Conservation (phyloP, 805 yeast genomes). For the Groenewaldozyma tartarivorans region DNA sequence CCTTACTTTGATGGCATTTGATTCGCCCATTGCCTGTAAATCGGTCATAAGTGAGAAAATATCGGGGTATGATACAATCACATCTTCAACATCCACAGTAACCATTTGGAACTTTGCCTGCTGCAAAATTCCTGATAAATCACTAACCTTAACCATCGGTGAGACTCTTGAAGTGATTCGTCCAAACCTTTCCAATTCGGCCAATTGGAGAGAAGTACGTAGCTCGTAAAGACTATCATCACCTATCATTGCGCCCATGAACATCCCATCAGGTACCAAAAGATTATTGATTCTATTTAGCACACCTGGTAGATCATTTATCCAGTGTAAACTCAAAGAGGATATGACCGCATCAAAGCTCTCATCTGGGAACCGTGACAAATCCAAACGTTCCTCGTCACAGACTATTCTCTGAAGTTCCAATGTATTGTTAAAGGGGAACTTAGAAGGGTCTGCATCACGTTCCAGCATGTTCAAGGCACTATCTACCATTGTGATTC, state of each 20-base stretch:
- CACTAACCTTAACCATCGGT: conserved; percentile 71
- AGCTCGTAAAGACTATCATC: conserved; percentile 81
- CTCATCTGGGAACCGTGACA: conserved; percentile 31
- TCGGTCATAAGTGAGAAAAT: conserved; percentile 58
- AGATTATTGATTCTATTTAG: conserved; percentile 46
- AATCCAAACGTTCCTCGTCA: conserved; percentile 58
- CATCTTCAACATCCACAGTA: conserved; percentile 78
- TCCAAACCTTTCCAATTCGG: conserved; percentile 71
- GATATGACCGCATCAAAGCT: conserved; percentile 64
- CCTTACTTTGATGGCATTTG: conserved; percentile 46
- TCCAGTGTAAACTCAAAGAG: conserved; percentile 73
- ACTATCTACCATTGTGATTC: conserved; percentile 60
- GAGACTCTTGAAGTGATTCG: conserved; percentile 75
- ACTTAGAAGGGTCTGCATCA: conserved; percentile 33
- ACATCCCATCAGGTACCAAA: conserved; percentile 71
- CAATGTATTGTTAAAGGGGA: conserved; percentile 35
- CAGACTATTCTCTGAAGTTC: conserved; percentile 42
- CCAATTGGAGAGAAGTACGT: conserved; percentile 69
- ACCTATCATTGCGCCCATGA: conserved; percentile 72
- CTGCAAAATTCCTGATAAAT: conserved; percentile 63
- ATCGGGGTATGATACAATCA: conserved; percentile 70
- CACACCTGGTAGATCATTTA: conserved; percentile 68
- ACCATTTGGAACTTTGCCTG: conserved; percentile 70
- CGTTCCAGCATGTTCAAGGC: conserved; percentile 43
- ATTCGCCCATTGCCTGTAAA: conserved; percentile 76